phyloP scores from a whole-genome alignment of 2,329 filamentous ascomycete genomes.

The Exophiala xenobiotica region DNA sequence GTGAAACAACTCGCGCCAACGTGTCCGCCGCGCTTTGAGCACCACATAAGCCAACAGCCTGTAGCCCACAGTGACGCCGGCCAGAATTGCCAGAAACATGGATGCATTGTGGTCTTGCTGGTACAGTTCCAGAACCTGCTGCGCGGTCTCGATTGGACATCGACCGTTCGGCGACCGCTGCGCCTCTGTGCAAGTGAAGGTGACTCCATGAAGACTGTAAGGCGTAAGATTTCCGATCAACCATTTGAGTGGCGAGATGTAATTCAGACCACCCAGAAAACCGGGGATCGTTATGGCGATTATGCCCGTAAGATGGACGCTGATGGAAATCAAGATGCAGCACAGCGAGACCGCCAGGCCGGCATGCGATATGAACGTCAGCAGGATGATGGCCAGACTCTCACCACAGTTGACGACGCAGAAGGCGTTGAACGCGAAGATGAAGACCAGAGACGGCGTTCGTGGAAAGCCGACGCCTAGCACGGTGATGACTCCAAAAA shows the following conservation, averaged over 20 bases:
- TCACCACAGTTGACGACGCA: constrained; percentile 73
- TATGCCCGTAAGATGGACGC: constrained; percentile 69
- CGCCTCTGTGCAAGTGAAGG: constrained; percentile 62
- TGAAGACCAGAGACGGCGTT: constrained; percentile 64
- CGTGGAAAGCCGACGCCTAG: constrained; percentile 65
- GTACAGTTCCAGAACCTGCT: constrained; percentile 67
- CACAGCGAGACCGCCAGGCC: constrained; percentile 75
- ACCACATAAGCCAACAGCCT: constrained; percentile 51
- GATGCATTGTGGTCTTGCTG: constrained; percentile 61
- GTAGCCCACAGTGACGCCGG: constrained; percentile 64
- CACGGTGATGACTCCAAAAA: constrained; percentile 64
- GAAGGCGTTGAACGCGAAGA: constrained; percentile 67
- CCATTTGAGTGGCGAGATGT: constrained; percentile 69
- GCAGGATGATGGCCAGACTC: constrained; percentile 75
- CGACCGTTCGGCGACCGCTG: constrained; percentile 60
- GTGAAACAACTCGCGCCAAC: neutral
- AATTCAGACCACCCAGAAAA: constrained; percentile 67
- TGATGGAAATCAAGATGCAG: constrained; percentile 66
- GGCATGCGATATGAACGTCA: constrained; percentile 70
- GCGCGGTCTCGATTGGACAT: constrained; percentile 65
- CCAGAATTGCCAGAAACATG: constrained; percentile 62
- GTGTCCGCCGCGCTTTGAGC: constrained; percentile 34
- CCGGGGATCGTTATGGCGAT: constrained; percentile 67
- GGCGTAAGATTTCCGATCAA: constrained; percentile 64
- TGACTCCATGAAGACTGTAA: constrained; percentile 60